A percentile compares a stretch with the other conserved stretches of the same genome.
phyloP scores from a whole-genome alignment of 1,139 yeast genomes.

The Magnusiomyces paraingens region DNA sequence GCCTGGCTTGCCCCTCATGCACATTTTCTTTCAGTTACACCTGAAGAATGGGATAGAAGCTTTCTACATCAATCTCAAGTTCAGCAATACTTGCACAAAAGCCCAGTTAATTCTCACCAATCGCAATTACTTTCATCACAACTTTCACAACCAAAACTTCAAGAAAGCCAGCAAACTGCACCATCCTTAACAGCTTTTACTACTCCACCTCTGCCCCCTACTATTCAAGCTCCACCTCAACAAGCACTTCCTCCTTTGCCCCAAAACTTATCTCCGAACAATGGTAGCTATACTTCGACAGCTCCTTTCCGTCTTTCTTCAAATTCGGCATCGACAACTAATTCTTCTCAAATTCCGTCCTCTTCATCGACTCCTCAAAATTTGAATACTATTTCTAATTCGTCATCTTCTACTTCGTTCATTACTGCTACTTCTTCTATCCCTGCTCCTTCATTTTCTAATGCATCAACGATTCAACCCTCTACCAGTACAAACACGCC shows the following conservation, averaged over 20 bases:
- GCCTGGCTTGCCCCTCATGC: slow-evolving; percentile 83
- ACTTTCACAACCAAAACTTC: background rate
- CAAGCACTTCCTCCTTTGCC: background rate
- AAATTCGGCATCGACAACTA: no score
- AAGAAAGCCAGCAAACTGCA: background rate
- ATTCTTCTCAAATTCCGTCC: slow-evolving; percentile 8
- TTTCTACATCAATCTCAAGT: slow-evolving; percentile 17
- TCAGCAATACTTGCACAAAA: background rate
- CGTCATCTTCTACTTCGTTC: background rate
- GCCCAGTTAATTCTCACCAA: background rate
- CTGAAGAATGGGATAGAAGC: slow-evolving; percentile 75
- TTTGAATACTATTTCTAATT: background rate
- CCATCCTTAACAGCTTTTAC: slow-evolving; percentile 10
- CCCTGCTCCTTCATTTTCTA: background rate
- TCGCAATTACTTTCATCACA: background rate
- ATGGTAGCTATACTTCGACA: background rate
- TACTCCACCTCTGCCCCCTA: slow-evolving; percentile 13
- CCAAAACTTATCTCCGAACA: background rate
- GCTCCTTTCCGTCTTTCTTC: background rate
- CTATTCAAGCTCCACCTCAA: background rate
- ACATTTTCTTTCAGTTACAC: slow-evolving; percentile 73
- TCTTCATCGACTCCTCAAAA: background rate
- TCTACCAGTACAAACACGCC: background rate
- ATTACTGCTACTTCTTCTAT: background rate
- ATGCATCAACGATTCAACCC: background rate